Base-by-base conservation (phyloP, 495 filamentous ascomycete species). In the Parathielavia appendiculata region DNA sequence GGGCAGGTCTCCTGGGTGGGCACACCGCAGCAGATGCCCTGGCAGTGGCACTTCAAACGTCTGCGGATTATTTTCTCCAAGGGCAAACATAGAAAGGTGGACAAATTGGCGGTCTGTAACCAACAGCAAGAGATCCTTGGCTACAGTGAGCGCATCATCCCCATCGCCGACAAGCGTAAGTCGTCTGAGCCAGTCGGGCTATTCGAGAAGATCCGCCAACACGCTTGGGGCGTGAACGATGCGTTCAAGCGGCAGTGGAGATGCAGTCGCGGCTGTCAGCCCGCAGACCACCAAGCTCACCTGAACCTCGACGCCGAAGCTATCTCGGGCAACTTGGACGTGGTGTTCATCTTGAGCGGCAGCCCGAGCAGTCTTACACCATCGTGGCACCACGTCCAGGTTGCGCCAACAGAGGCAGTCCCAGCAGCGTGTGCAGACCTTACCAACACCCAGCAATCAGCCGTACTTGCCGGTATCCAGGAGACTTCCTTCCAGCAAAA, bases 81-180 rank as follows among this genome's bases (percentile, higher is more conserved):
- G 32, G 30, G 48, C 10, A 51, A 51, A 16, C 48, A 51, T 17
- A 51, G 19, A 17, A 51, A 36, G 14, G 23, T 51, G 5, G 7
- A 35, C 10, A 51, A 51, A 17, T 26, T 51, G 16, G 48, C 48
- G 16, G 48, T 26, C 30, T 34, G 22, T 36, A 51, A 36, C 48
- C 48, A 51, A 19, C 7, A 51, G 23, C 48, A 51, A 19, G 48
- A 51, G 8, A 51, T 51, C 48, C 32, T 51, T 17, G 30, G 48
- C 14, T 51, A 51, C 48, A 51, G 48, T 26, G 30, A 51, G 30
- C 48, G 30, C 22, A 36, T 36, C 34, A 35, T 35, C 11, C 34
- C 34, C 34, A 35, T 35, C 9, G 23, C 48, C 22, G 48, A 51
- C 12, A 26, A 20, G 22, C 23, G 23, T 5, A 26, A 51, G 26